Evolutionary conservation across 1,139 yeast species (phyloP), one percentile per base, ranked within the genome.

Genomic region (Candida tetrigidarum): DNA sequence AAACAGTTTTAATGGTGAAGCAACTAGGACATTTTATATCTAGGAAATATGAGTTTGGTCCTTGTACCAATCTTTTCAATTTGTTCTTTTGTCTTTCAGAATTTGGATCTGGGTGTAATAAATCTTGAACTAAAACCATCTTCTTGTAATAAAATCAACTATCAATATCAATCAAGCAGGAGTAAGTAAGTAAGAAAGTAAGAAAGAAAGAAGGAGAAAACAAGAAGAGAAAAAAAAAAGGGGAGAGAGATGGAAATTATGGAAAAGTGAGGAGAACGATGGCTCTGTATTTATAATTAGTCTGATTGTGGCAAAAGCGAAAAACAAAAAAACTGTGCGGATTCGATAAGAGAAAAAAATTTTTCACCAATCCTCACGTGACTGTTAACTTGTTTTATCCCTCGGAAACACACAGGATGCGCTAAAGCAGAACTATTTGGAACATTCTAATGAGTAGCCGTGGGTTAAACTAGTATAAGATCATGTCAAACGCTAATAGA

Each of bases 11-110:
- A 81, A 93, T 93, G 85, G 86, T 88, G 74, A 93, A 84, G 81
- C 99, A 93, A 66, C 99, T 98, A 77, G 96, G 98, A 80, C 98
- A 93, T 80, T 92, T 92, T 65, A 93, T 98, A 71, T 93, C 99
- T 97, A 93, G 91, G 89, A 93, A 93, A 86, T 82, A 93, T 55
- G 98, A 92, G 84, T 98, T 90, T 78, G 99, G 99, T 58, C 87
- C 75, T 77, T 93, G 97, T 61, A 93, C 99, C 71, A 93, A 88
- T 69, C 88, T 85, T 91, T 93, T 93, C 73, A 92, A 85, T 83
- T 93, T 93, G 89, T 93, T 96, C 80, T 92, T 86, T 78, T 84
- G 86, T 68, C 90, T 92, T 84, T 93, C 99, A 61, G 97, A 76
- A 73, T 92, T 93, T 72, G 96, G 87, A 74, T 87, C 76, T 77